Conservation (phyloP, 768 basidiomycete genomes). For the Clitopilus passeckerianus region DNA sequence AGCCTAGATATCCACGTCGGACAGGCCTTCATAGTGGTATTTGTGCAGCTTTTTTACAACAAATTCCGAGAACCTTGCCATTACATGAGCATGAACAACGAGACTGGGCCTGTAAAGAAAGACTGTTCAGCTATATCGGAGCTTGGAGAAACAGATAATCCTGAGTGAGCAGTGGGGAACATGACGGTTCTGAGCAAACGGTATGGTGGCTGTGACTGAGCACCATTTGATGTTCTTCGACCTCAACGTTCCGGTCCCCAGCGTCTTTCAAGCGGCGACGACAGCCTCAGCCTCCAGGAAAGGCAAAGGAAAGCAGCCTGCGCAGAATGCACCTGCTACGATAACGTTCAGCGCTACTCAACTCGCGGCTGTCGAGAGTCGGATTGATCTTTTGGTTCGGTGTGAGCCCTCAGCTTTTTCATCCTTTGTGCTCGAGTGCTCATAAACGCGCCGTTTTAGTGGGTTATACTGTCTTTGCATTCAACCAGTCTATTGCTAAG, state of each 20-base stretch:
- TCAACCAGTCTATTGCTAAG: constrained; percentile 69
- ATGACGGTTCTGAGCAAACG: too few relatives aligned
- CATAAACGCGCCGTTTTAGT: constrained; percentile 39
- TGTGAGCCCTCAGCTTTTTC: constrained; percentile 41
- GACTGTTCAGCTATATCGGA: too few relatives aligned
- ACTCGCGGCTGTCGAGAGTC: constrained; percentile 51
- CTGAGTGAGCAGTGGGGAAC: too few relatives aligned
- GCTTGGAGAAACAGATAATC: too few relatives aligned
- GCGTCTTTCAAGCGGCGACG: constrained; percentile 16
- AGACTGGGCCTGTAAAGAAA: too few relatives aligned
- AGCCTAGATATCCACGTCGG: too few relatives aligned
- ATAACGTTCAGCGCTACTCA: constrained; percentile 50
- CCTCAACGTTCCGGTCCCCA: constrained; percentile 55
- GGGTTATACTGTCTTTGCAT: constrained; percentile 79
- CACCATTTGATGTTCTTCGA: constrained; percentile 53
- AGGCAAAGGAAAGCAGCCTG: constrained; percentile 49
- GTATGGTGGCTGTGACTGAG: too few relatives aligned
- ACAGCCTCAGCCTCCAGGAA: constrained; percentile 41
- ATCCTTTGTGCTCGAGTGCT: constrained; percentile 2
- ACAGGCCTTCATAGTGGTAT: too few relatives aligned
- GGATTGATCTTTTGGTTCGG: constrained; percentile 67
- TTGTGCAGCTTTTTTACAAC: too few relatives aligned
- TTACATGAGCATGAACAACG: too few relatives aligned
- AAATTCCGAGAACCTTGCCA: too few relatives aligned
- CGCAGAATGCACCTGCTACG: constrained; percentile 6